Evolutionary conservation across 2,329 filamentous ascomycete genomes (phyloP), one percentile per base, ranked within the genome.

Genomic region (Aspergillus sp.): DNA sequence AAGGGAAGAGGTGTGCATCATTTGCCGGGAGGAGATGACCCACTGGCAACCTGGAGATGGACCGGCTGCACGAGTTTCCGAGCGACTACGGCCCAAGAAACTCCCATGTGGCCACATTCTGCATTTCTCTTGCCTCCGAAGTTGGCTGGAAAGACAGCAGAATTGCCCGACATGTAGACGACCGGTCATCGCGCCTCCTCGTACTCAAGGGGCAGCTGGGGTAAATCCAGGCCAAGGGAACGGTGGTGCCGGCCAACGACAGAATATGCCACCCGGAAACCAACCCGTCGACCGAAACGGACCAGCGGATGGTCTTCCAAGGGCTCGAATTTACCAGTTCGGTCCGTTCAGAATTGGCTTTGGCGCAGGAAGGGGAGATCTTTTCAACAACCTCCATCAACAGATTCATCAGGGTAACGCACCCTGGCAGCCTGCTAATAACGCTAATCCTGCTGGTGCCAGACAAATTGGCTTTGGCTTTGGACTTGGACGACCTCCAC

Each of bases 81-180:
- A 98, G 69, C 85, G 93, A 55, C 84, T 90, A 56, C 85, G 95
- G 19, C 91, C 95, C 6, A 99, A 99, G 80, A 98, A 96, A 76
- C 83, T 99, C 9, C 95, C 95, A 0, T 99, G 95, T 74, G 93
- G 93, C 4, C 95, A 99, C 70, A 95, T 98, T 40, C 78, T 99
- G 40, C 95, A 99, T 74, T 90, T 97, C 64, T 89, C 92, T 48
- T 99, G 95, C 73, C 84, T 99, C 57, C 91, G 95, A 75, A 96
- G 93, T 73, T 99, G 95, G 95, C 83, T 99, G 27, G 95, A 99
- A 79, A 84, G 95, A 63, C 95, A 99, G 74, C 95, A 99, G 77
- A 93, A 96, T 35, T 99, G 95, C 72, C 95, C 95, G 6, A 99
- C 92, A 2, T 99, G 95, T 73, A 86, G 95, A 66, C 85, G 90